Conservation (phyloP, 2,329 filamentous ascomycete species). For the Verticillium tricorpus region DNA sequence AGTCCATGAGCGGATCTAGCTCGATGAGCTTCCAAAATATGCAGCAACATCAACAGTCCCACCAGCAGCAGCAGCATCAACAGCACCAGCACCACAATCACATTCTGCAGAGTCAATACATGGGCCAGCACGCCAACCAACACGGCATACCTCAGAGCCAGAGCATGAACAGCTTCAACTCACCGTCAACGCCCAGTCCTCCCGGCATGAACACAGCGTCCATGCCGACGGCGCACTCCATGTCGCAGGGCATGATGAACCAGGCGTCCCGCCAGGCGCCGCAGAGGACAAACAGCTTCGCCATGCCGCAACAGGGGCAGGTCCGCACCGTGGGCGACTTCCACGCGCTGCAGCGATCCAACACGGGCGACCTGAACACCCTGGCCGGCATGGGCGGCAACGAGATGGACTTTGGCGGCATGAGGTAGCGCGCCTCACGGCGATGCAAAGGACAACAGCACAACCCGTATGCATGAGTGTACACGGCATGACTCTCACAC, state of each 20-base stretch:
- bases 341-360: constrained; percentile 42
- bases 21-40: constrained; percentile 15
- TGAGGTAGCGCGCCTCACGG: constrained; percentile 1
- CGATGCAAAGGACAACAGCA: not conserved
- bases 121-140: constrained; percentile 24
- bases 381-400: constrained; percentile 8
- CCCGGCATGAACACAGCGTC: constrained; percentile 13
- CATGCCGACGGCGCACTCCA: constrained; percentile 21
- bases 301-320: constrained; percentile 29
- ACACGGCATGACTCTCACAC: not conserved
- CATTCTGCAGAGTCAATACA: constrained; percentile 24
- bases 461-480: not conserved
- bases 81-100: constrained; percentile 18
- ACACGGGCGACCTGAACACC: constrained; percentile 16
- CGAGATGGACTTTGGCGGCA: constrained; percentile 13
- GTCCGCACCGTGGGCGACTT: constrained; percentile 44
- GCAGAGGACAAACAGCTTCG: constrained; percentile 34
- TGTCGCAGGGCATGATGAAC: constrained; percentile 18
- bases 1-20: constrained; percentile 15
- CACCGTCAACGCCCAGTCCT: constrained; percentile 7
- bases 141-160: constrained; percentile 20
- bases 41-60: constrained; percentile 22
- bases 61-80: constrained; percentile 24
- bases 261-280: constrained; percentile 24
- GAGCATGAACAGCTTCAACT: constrained; percentile 10